A percentile compares a stretch with the other conserved stretches of the same genome.
Evolutionary conservation across 768 basidiomycete genomes (phyloP).

Genomic region (Mycena olivaceomarginata): DNA sequence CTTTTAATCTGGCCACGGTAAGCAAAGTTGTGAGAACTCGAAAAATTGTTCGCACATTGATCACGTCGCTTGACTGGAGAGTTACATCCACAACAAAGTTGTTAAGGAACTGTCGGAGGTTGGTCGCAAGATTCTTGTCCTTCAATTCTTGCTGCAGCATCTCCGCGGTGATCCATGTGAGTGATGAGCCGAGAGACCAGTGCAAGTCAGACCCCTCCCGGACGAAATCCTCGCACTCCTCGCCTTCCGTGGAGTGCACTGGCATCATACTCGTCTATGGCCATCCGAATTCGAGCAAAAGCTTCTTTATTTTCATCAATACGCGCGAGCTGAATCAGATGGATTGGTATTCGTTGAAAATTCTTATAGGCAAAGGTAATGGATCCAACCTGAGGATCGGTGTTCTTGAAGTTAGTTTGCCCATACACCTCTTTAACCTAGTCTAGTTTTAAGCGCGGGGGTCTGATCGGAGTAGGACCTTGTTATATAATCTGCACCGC

Average conservation of each 20-base stretch:
- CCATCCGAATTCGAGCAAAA: slow-evolving; percentile 13
- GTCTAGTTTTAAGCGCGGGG: too few species aligned
- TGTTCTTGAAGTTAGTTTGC: slow-evolving; percentile 8
- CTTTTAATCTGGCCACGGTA: too few species aligned
- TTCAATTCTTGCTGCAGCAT: too few species aligned
- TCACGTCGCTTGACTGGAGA: neutral
- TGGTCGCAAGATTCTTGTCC: neutral
- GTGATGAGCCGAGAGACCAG: too few species aligned
- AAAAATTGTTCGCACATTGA: neutral
- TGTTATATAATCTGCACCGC: too few species aligned
- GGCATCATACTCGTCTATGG: neutral
- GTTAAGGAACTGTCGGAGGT: neutral
- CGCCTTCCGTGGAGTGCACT: too few species aligned
- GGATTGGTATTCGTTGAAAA: neutral
- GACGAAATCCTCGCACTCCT: too few species aligned
- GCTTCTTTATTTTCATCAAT: slow-evolving; percentile 17
- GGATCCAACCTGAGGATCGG: neutral
- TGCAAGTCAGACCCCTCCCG: too few species aligned
- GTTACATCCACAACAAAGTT: neutral
- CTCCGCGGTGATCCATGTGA: too few species aligned
- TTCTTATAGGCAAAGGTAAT: neutral
- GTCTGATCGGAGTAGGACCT: too few species aligned
- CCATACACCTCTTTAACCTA: too few species aligned
- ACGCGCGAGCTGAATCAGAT: neutral
- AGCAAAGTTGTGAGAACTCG: too few species aligned